phyloP scores from a whole-genome alignment of 2,329 filamentous ascomycete genomes.

The Aspergillus phoenicis region DNA sequence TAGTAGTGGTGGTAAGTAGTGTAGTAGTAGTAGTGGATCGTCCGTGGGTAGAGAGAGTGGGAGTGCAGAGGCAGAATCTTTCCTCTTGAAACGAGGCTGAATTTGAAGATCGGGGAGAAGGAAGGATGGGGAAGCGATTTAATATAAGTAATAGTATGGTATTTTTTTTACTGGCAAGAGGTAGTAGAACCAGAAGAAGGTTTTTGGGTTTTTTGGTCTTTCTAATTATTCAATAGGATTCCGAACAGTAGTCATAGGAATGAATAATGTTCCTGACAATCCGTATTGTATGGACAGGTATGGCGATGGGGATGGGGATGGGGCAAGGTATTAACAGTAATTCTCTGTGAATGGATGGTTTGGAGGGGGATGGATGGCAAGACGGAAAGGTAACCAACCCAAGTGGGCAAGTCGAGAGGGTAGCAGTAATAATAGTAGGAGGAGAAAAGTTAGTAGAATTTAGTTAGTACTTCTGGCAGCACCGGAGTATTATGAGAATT shows the following conservation, averaged over 20 bases:
- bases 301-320: not conserved
- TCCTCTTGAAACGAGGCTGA: not conserved
- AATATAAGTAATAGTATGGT: not conserved
- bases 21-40: no score
- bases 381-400: constrained; percentile 3
- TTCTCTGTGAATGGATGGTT: not conserved
- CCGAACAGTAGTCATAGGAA: constrained; percentile 3
- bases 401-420: not conserved
- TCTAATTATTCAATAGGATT: not conserved
- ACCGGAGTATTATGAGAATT: not conserved
- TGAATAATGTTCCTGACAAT: constrained; percentile 17
- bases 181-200: no score
- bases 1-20: no score
- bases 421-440: not conserved
- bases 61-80: no score
- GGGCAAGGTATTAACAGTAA: not conserved
- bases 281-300: not conserved
- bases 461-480: not conserved
- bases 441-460: no score
- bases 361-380: not conserved
- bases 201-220: not conserved
- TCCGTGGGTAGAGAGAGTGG: no score
- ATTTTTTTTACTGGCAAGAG: no score
- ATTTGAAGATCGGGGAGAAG: not conserved
- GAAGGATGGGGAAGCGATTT: not conserved